A percentile compares a stretch with the other conserved stretches of the same genome.
These are phyloP conservation scores for Melanomma pulvis-pyrius DNA, from an alignment of 495 filamentous ascomycete genomes.

Conservation along the genomic window DNA sequence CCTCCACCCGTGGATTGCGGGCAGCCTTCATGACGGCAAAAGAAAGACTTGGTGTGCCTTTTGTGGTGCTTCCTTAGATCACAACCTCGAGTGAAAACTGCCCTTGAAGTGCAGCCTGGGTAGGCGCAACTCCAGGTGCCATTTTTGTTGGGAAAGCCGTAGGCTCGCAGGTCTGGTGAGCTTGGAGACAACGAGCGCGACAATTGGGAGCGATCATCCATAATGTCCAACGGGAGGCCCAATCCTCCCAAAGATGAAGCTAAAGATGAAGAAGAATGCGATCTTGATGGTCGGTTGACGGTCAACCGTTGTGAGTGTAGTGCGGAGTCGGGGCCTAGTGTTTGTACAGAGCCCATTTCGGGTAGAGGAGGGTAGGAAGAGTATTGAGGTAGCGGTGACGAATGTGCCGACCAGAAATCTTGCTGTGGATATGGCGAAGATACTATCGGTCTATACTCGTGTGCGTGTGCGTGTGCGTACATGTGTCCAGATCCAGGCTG, in stretches of 20 bases:
- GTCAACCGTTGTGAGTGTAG: constrained; percentile 10
- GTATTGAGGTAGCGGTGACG: constrained; percentile 18
- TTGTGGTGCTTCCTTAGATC: constrained; percentile 69
- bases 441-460: constrained; percentile 16
- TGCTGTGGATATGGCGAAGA: constrained; percentile 32
- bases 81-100: constrained; percentile 62
- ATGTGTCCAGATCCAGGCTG: constrained; percentile 17
- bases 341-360: constrained; percentile 2
- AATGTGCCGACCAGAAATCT: constrained; percentile 27
- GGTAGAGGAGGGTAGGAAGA: constrained; percentile 34
- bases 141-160: constrained; percentile 45
- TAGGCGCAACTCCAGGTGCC: constrained; percentile 62
- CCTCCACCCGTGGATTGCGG: constrained; percentile 59
- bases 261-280: constrained; percentile 29
- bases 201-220: constrained; percentile 12
- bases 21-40: constrained; percentile 65
- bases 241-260: constrained; percentile 24
- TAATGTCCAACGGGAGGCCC: constrained; percentile 13
- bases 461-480: constrained; percentile 27
- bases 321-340: constrained; percentile 16
- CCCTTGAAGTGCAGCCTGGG: constrained; percentile 59
- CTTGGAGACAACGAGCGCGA: constrained; percentile 41
- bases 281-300: constrained; percentile 24
- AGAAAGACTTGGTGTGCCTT: constrained; percentile 63
- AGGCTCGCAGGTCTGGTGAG: constrained; percentile 43